Evolutionary conservation across 2,329 filamentous ascomycete genomes (phyloP).

Genomic region (Trichoderma breve): DNA sequence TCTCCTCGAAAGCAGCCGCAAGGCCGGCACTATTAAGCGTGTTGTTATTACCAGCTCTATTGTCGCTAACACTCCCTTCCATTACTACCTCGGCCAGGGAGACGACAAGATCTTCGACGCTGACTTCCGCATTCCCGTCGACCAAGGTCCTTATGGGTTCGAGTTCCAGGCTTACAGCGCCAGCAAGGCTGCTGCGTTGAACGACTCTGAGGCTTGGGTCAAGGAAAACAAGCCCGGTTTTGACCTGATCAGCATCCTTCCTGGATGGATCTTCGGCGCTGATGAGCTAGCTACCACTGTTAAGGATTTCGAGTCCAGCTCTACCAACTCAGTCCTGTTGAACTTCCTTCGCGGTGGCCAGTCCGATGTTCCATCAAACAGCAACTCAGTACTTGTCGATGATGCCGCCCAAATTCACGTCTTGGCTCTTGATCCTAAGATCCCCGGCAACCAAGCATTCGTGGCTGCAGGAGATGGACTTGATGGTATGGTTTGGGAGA

Average conservation of each 20-base stretch:
- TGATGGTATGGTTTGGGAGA: background rate
- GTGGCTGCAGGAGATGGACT: background rate
- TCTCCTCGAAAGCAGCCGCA: background rate
- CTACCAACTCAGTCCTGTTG: background rate
- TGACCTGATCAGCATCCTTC: slow-evolving; percentile 7
- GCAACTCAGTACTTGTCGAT: background rate
- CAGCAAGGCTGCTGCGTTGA: background rate
- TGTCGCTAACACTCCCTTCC: background rate
- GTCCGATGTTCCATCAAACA: background rate
- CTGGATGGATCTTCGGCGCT: background rate
- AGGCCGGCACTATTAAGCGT: background rate
- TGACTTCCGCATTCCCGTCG: background rate
- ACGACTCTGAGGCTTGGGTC: slow-evolving; percentile 3
- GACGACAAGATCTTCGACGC: background rate
- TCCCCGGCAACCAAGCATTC: background rate
- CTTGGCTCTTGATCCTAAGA: background rate
- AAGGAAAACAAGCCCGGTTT: background rate
- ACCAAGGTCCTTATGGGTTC: background rate
- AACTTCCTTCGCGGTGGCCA: background rate
- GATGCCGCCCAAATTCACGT: background rate
- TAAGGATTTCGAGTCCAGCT: background rate
- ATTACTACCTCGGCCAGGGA: background rate
- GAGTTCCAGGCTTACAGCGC: background rate
- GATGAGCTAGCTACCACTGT: background rate
- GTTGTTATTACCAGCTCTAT: background rate